A percentile compares a stretch with the other conserved stretches of the same genome.
These are phyloP conservation scores for Didymellaceae sp. DNA, from an alignment of 2,329 filamentous ascomycete species.

Conservation along the genomic window DNA sequence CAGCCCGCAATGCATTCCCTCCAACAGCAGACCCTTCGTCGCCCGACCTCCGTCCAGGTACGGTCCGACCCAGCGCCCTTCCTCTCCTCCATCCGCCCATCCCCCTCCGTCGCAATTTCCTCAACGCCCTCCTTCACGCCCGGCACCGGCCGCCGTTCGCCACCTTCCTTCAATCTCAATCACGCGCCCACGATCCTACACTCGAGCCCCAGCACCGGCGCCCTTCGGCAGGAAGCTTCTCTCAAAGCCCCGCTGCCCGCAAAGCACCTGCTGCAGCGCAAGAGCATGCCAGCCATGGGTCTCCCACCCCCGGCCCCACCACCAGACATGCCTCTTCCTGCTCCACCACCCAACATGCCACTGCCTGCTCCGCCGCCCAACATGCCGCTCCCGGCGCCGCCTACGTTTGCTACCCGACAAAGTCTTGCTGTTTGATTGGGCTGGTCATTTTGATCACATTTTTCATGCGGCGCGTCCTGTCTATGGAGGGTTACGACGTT, in stretches of 20 bases:
- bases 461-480: neutral
- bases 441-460: neutral
- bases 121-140: conserved; percentile 43
- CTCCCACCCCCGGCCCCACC: conserved; percentile 56
- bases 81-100: conserved; percentile 46
- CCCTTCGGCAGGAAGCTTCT: conserved; percentile 35
- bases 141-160: conserved; percentile 27
- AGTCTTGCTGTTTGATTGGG: conserved; percentile 2
- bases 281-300: conserved; percentile 48
- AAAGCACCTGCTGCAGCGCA: conserved; percentile 34
- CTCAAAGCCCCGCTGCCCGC: conserved; percentile 19
- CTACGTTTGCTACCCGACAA: conserved; percentile 4
- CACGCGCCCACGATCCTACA: conserved; percentile 18
- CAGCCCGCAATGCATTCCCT: conserved; percentile 18
- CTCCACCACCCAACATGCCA: conserved; percentile 37
- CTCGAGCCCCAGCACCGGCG: conserved; percentile 29
- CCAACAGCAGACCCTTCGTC: conserved; percentile 41
- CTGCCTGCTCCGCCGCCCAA: conserved; percentile 21
- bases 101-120: conserved; percentile 36
- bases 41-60: conserved; percentile 55
- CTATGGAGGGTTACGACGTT: conserved; percentile 4
- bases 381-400: conserved; percentile 25
- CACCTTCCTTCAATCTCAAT: conserved; percentile 10
- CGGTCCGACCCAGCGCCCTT: conserved; percentile 53
- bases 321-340: conserved; percentile 54